These are phyloP conservation scores for Salvia splendens DNA, from an alignment of 257 asterid genomes.

Conservation along the genomic window DNA sequence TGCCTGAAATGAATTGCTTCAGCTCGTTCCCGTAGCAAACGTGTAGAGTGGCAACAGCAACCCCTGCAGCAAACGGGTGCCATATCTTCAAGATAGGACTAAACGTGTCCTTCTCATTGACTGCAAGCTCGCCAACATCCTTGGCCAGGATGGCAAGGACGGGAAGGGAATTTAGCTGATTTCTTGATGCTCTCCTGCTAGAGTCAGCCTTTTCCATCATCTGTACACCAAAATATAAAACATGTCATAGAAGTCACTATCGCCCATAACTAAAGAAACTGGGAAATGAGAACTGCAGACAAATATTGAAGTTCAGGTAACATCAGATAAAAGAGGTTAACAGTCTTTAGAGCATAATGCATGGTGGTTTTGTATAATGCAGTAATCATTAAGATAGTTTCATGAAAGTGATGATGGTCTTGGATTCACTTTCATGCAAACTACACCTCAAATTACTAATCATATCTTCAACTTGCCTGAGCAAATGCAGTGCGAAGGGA, in stretches of 20 bases:
- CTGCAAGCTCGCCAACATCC: slow-evolving; percentile 88
- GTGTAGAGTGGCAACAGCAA: slow-evolving; percentile 95
- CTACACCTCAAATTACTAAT: slow-evolving; percentile 25
- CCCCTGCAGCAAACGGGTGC: slow-evolving; percentile 99
- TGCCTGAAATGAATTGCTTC: slow-evolving; percentile 82
- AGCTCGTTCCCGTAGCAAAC: slow-evolving; percentile 92
- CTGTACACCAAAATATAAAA: slow-evolving; percentile 46
- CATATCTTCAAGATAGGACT: slow-evolving; percentile 90
- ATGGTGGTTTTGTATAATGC: not conserved
- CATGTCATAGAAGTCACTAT: not conserved
- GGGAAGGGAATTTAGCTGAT: slow-evolving; percentile 87
- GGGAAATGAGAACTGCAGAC: slow-evolving; percentile 7
- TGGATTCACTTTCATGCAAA: slow-evolving; percentile 18
- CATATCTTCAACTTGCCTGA: slow-evolving; percentile 71
- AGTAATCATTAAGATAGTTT: not conserved
- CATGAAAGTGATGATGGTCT: not conserved
- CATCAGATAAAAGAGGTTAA: not conserved
- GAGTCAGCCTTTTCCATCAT: slow-evolving; percentile 97
- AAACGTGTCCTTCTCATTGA: slow-evolving; percentile 69
- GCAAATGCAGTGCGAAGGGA: slow-evolving; percentile 99
- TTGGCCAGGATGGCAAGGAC: slow-evolving; percentile 94
- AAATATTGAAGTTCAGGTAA: not conserved
- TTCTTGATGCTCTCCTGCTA: slow-evolving; percentile 85
- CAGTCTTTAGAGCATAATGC: not conserved
- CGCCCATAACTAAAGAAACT: not conserved